These are phyloP conservation scores for Solanum etuberosum DNA, from an alignment of 257 asterid species.

Conservation along the genomic window DNA sequence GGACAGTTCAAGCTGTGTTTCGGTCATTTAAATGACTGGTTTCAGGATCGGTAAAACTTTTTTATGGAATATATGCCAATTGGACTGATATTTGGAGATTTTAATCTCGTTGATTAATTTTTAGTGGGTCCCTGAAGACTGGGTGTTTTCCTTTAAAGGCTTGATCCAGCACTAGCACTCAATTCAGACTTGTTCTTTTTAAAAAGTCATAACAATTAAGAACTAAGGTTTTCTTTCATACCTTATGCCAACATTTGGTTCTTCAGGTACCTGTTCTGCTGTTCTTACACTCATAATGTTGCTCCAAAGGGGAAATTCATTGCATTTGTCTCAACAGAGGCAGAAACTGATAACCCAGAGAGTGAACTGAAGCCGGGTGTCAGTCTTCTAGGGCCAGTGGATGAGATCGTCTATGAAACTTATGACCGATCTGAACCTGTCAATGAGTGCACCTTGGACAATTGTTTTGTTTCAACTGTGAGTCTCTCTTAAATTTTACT, in stretches of 20 bases:
- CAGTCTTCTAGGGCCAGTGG: constrained; percentile 93
- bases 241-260: constrained; percentile 7
- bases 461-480: constrained; percentile 85
- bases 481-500: constrained; percentile 13
- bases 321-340: constrained; percentile 91
- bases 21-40: neutral
- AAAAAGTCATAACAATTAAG: neutral
- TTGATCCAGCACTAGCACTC: neutral
- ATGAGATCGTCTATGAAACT: constrained; percentile 84
- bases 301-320: constrained; percentile 95
- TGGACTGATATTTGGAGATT: neutral
- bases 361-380: constrained; percentile 78
- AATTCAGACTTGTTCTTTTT: neutral
- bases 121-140: neutral
- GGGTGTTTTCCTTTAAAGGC: neutral
- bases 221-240: neutral
- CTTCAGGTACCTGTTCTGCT: constrained; percentile 84
- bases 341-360: constrained; percentile 89
- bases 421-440: constrained; percentile 84
- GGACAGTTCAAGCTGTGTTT: neutral
- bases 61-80: neutral
- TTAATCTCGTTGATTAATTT: neutral
- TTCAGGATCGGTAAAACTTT: neutral
- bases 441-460: constrained; percentile 76
- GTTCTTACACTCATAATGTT: constrained; percentile 95